These are phyloP conservation scores for Sporothrix globosa DNA, from an alignment of 2,329 filamentous ascomycete species.

Conservation along the genomic window DNA sequence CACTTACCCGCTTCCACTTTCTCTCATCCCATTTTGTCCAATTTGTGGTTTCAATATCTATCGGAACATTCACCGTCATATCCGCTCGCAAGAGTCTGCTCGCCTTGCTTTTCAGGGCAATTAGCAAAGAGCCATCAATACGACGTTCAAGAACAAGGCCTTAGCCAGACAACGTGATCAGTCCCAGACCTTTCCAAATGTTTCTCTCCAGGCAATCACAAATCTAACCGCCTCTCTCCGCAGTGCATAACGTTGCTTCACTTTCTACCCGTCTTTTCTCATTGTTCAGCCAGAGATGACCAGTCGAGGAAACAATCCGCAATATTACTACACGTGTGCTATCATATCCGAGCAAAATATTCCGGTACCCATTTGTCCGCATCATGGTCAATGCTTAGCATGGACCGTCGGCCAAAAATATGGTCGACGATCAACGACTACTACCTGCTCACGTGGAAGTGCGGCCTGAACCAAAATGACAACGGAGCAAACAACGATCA, in stretches of 20 bases:
- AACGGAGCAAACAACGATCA: neutral
- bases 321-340: neutral
- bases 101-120: neutral
- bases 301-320: neutral
- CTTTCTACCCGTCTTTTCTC: conserved; percentile 21
- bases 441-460: neutral
- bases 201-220: neutral
- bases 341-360: conserved; percentile 1
- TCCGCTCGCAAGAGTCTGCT: neutral
- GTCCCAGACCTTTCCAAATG: neutral
- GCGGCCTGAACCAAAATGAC: no score
- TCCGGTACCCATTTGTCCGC: neutral
- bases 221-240: neutral
- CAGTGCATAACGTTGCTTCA: conserved; percentile 26
- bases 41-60: conserved; percentile 3
- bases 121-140: neutral
- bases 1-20: neutral
- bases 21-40: neutral
- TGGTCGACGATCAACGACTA: no score
- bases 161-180: neutral
- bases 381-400: no score
- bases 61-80: conserved; percentile 25
- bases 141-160: neutral
- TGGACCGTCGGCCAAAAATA: no score
- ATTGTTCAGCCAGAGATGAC: neutral